These are phyloP conservation scores for Beauveria brongniartii DNA, from an alignment of 2,329 filamentous ascomycete species.

Conservation along the genomic window DNA sequence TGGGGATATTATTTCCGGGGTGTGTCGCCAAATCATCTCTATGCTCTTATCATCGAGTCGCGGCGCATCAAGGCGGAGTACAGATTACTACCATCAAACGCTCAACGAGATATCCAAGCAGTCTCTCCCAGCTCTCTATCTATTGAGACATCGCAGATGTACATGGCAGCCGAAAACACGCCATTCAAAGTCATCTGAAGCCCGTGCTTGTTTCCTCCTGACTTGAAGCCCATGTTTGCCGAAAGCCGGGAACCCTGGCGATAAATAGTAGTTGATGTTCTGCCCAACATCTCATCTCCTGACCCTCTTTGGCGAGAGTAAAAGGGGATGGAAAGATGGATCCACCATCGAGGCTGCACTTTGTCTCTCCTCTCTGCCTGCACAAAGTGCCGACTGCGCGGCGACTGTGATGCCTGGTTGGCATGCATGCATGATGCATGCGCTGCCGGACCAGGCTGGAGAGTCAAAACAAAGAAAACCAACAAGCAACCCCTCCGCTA, in stretches of 20 bases:
- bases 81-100: too few species aligned
- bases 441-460: too few species aligned
- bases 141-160: not conserved
- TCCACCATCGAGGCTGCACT: too few species aligned
- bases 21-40: not conserved
- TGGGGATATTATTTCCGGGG: slow-evolving; percentile 4
- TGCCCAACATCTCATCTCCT: too few species aligned
- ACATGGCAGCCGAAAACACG: not conserved
- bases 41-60: not conserved
- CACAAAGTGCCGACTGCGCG: too few species aligned
- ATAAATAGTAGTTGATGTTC: not conserved
- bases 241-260: not conserved
- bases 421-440: too few species aligned
- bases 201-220: not conserved
- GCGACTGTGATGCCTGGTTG: too few species aligned
- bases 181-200: not conserved
- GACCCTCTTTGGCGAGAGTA: not conserved
- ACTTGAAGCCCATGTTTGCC: not conserved
- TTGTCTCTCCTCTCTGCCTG: too few species aligned
- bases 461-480: too few species aligned
- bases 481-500: too few species aligned
- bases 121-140: too few species aligned
- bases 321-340: too few species aligned
- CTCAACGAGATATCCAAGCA: not conserved
- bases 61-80: not conserved